Evolutionary conservation across 768 basidiomycete genomes (phyloP), one percentile per base, ranked within the genome.

Genomic region (Pulveroboletus sp.): DNA sequence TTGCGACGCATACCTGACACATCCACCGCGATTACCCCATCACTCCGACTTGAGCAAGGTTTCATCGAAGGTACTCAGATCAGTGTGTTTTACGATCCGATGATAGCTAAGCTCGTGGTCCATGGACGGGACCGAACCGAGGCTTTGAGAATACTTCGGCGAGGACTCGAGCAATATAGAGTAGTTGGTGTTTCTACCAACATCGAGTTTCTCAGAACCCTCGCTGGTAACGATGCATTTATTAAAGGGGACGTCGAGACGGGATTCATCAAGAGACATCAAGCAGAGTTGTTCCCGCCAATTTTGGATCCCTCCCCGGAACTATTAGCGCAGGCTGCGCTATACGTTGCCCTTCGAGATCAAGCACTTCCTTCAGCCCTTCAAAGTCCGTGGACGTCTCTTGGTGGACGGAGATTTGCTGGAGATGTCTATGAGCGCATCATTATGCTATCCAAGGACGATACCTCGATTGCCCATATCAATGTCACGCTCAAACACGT

Each of bases 171-270:
- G 46, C 85, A 93, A 55, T 97, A 95, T 64, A 82, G 85, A 60
- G 88, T 96, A 43, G 91, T 93, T 1, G 93, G 93, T 15, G 85
- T 94, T 11, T 81, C 88, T 10, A 95, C 93, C 6, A 97, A 97
- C 61, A 76, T 97, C 27, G 89, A 93, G 62, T 97, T 96, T 65
- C 71, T 97, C 53, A 74, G 85, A 43, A 76, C 74, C 0, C 75
- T 97, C 43, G 87, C 92, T 0, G 84, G 82, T 1, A 86, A 95
- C 62, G 57, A 76, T 36, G 78, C 86, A 2, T 97, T 97, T 63
- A 76, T 89, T 14, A 70, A 76, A 28, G 89, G 76, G 21, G 83
- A 93, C 51, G 80, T 97, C 10, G 93, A 96, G 62, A 95, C 93
- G 3, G 91, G 91, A 4, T 97, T 97, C 64, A 94, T 97, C 58